Percentiles rank a stretch among this genome's conserved stretches.
phyloP scores from a whole-genome alignment of 2,329 filamentous ascomycete species.

The Clonostachys chloroleuca region DNA sequence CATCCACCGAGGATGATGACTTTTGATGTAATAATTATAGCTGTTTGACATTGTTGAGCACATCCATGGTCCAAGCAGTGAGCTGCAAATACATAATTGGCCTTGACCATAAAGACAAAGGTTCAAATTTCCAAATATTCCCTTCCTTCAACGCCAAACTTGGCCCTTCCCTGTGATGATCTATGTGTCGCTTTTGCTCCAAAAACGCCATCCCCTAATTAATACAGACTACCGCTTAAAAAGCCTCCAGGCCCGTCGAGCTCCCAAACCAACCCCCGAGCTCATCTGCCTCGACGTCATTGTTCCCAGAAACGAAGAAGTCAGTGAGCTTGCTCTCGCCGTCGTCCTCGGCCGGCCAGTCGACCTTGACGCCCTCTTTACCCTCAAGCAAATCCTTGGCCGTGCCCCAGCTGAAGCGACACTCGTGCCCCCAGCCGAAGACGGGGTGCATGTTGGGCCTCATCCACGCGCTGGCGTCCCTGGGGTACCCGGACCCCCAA shows the following conservation, averaged over 20 bases:
- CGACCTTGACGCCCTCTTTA: constrained; percentile 66
- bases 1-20: constrained; percentile 54
- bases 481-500: constrained; percentile 95
- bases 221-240: constrained; percentile 34
- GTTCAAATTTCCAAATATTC: background rate
- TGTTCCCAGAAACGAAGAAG: constrained; percentile 53
- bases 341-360: constrained; percentile 78
- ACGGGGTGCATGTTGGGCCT: constrained; percentile 83
- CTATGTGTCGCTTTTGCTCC: background rate
- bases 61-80: no score
- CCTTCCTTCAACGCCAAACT: background rate
- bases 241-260: constrained; percentile 63
- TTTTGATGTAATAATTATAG: constrained; percentile 25
- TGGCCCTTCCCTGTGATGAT: background rate
- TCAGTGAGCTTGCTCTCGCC: constrained; percentile 72
- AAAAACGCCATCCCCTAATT: constrained; percentile 1
- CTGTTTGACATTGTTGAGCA: background rate
- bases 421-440: constrained; percentile 93
- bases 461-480: constrained; percentile 76
- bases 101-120: no score
- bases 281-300: constrained; percentile 47
- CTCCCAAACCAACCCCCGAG: constrained; percentile 80
- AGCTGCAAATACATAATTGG: no score
- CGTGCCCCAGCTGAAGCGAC: constrained; percentile 93
- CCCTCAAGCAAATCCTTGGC: constrained; percentile 87